Percentiles rank a stretch among this genome's conserved stretches.
These are phyloP conservation scores for Combretum micranthum DNA, from an alignment of 345 rosid genomes.

Conservation along the genomic window DNA sequence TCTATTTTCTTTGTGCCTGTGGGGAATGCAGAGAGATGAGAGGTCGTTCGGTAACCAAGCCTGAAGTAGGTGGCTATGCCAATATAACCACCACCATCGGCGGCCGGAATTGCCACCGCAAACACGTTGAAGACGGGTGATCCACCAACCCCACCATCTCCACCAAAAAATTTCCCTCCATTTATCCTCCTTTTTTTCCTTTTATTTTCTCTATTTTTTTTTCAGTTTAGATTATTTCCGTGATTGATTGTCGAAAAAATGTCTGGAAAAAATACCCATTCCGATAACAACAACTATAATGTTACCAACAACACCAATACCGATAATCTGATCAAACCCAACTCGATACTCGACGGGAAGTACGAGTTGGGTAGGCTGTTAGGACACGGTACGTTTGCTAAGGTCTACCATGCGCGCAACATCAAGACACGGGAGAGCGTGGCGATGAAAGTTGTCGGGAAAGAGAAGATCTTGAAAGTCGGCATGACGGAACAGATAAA, in stretches of 20 bases:
- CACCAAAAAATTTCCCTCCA: not conserved
- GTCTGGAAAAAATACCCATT: too few relatives aligned
- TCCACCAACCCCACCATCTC: slow-evolving; percentile 5
- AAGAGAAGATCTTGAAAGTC: slow-evolving; percentile 73
- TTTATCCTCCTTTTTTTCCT: not conserved
- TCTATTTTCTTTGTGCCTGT: not conserved
- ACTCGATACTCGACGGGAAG: slow-evolving; percentile 53
- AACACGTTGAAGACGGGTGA: slow-evolving; percentile 99
- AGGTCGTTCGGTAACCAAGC: slow-evolving; percentile 16
- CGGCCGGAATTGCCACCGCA: slow-evolving; percentile 89
- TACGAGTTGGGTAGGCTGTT: slow-evolving; percentile 82
- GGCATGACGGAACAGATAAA: slow-evolving; percentile 92
- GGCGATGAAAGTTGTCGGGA: slow-evolving; percentile 87
- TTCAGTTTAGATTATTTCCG: not conserved
- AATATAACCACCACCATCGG: slow-evolving; percentile 38
- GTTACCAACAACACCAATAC: too few relatives aligned
- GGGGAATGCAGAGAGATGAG: slow-evolving; percentile 51
- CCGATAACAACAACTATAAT: too few relatives aligned
- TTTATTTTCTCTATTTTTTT: not conserved
- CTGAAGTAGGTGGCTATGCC: slow-evolving; percentile 29
- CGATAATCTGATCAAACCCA: too few relatives aligned
- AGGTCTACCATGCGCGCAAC: slow-evolving; percentile 72
- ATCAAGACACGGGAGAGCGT: slow-evolving; percentile 49
- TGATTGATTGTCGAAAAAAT: too few relatives aligned
- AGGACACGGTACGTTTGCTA: slow-evolving; percentile 88